These are phyloP conservation scores for Talaromyces ruber DNA, from an alignment of 495 filamentous ascomycete species.

Conservation along the genomic window DNA sequence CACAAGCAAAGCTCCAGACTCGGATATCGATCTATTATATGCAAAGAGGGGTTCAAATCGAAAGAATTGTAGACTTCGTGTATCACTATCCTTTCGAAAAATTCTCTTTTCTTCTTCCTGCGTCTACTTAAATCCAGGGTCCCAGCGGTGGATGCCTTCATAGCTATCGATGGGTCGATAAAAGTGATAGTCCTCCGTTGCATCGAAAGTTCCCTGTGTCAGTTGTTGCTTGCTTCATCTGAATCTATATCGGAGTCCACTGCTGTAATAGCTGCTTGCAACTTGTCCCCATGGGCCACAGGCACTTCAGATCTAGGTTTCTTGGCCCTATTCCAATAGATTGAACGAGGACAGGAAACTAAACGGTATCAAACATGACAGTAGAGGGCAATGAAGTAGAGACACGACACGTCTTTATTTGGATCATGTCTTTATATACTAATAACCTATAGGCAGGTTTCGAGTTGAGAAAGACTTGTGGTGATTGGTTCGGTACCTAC, in stretches of 20 bases:
- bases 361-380: too few species aligned
- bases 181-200: conserved; percentile 10
- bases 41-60: conserved; percentile 20
- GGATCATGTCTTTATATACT: too few species aligned
- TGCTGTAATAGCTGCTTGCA: neutral
- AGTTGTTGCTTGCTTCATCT: neutral
- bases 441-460: too few species aligned
- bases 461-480: too few species aligned
- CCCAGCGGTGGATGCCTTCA: conserved; percentile 56
- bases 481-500: too few species aligned
- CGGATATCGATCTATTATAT: conserved; percentile 23
- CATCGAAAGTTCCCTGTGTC: conserved; percentile 8
- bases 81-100: too few species aligned
- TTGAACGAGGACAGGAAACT: too few species aligned
- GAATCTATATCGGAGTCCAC: neutral
- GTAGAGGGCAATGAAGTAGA: too few species aligned
- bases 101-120: conserved; percentile 42
- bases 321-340: too few species aligned
- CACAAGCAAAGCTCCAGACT: conserved; percentile 48
- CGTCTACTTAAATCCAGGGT: conserved; percentile 54
- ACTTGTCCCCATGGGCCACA: neutral
- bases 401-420: too few species aligned
- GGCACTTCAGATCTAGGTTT: neutral
- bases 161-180: conserved; percentile 44
- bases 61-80: too few species aligned